Evolutionary conservation across 768 basidiomycete species (phyloP).

Genomic region (Ramaria sp.): DNA sequence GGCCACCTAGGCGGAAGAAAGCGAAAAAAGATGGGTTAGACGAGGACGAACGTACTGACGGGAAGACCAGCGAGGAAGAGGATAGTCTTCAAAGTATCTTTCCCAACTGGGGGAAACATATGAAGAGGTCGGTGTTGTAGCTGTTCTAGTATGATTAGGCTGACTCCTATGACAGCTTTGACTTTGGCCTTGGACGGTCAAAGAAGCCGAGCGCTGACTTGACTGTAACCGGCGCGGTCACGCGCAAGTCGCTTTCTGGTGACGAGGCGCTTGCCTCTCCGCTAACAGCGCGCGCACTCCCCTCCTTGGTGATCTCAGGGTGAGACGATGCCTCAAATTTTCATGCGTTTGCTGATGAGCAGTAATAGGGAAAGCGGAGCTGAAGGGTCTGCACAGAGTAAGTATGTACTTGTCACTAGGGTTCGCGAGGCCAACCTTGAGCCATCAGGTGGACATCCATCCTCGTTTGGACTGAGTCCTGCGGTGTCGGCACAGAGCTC

Average conservation of each 20-base stretch:
- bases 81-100: constrained; percentile 12
- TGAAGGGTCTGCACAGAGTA: constrained; percentile 63
- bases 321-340: constrained; percentile 13
- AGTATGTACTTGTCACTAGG: constrained; percentile 13
- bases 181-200: constrained; percentile 15
- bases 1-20: background rate
- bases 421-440: background rate
- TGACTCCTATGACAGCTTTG: constrained; percentile 3
- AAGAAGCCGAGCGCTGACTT: constrained; percentile 27
- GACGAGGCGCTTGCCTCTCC: constrained; percentile 24
- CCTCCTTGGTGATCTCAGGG: constrained; percentile 32
- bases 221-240: constrained; percentile 12
- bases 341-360: background rate
- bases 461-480: background rate
- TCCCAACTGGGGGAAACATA: constrained; percentile 7
- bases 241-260: constrained; percentile 18
- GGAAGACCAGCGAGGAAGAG: constrained; percentile 25
- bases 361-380: constrained; percentile 63
- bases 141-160: background rate
- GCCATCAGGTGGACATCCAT: background rate
- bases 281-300: constrained; percentile 20
- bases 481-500: constrained; percentile 1
- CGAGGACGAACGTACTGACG: constrained; percentile 20
- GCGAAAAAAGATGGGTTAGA: background rate
- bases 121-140: background rate